Evolutionary conservation across 2,329 filamentous ascomycete species (phyloP), one percentile per base, ranked within the genome.

Genomic region (Geoglossum cookeanum): DNA sequence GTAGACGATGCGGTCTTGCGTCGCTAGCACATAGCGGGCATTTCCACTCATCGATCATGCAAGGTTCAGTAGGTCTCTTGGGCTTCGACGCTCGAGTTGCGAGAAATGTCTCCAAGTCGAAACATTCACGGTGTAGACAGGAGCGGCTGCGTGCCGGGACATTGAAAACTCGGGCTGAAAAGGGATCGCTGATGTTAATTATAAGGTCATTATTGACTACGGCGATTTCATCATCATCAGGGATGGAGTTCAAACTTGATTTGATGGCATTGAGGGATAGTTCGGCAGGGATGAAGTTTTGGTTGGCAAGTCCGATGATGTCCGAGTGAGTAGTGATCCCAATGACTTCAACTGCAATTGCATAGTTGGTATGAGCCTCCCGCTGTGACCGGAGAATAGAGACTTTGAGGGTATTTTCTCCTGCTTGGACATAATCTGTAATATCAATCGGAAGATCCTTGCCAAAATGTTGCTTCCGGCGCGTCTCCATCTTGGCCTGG

Each of bases 81-180:
- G 74, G 72, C 47, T 67, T 70, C 29, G 66, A 68, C 53, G 27
- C 63, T 66, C 15, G 87, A 80, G 84, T 87, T 13, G 74, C 68
- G 7, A 98, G 76, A 72, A 87, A 97, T 0, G 79, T 90, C 22
- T 85, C 78, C 6, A 96, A 79, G 66, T 97, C 91, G 66, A 97
- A 96, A 66, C 89, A 95, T 65, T 96, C 87, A 39, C 84, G 72
- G 66, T 98, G 91, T 29, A 73, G 72, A 67, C 92, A 98, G 2
- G 68, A 63, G 6, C 64, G 71, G 30, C 87, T 82, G 32, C 90
- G 83, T 1, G 83, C 87, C 0, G 92, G 91, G 0, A 77, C 74
- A 4, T 78, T 72, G 66, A 85, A 89, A 69, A 62, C 75, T 11
- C 65, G 70, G 1, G 77, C 72, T 58, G 74, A 83, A 64, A 85